Evolutionary conservation across 2,329 filamentous ascomycete species (phyloP), one percentile per base, ranked within the genome.

Genomic region (Paecilomyces formosus): DNA sequence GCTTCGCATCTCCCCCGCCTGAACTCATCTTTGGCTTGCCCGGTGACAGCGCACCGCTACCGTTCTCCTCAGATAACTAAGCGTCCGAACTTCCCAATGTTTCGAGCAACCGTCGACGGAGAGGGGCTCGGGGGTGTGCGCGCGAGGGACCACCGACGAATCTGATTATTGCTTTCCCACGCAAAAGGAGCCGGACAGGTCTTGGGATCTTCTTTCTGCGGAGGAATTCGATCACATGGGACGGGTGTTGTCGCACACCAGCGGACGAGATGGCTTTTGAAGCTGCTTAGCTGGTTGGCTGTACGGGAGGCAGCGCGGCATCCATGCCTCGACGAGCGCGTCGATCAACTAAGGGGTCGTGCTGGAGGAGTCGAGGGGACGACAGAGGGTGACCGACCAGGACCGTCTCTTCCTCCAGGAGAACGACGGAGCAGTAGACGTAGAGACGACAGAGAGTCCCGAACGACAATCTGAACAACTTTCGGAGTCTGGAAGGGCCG

Each of bases 1-100:
- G 88, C 85, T 97, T 97, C 80, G 94, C 96, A 86, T 97, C 94
- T 78, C 94, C 92, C 79, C 90, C 90, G 76, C 86, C 77, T 63
- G 83, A 79, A 74, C 81, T 85, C 84, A 87, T 87, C 66, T 66
- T 78, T 70, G 63, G 62, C 59, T 58, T 55, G 21, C 11, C 50
- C 24, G 50, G 26, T 52, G 50, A 52, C 21, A 24, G 22, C 53
- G 22, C 53, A 28, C 28, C 53, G 53, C 15, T 54, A 22, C 26
- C 50, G 39, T 52, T 22, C 50, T 52, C 50, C 50, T 52, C 22
- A 52, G 50, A 52, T 26, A 52, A 52, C 50, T 52, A 52, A 52
- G n/a, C 66, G 4, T 67, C 62, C 62, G 50, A 28, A 52, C 50
- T 52, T 45, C 39, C 39, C 39, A 45, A 45, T 45, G 39, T 45